Evolutionary conservation across 2,329 filamentous ascomycete genomes (phyloP).

Genomic region (Cladobotryum protrusum): DNA sequence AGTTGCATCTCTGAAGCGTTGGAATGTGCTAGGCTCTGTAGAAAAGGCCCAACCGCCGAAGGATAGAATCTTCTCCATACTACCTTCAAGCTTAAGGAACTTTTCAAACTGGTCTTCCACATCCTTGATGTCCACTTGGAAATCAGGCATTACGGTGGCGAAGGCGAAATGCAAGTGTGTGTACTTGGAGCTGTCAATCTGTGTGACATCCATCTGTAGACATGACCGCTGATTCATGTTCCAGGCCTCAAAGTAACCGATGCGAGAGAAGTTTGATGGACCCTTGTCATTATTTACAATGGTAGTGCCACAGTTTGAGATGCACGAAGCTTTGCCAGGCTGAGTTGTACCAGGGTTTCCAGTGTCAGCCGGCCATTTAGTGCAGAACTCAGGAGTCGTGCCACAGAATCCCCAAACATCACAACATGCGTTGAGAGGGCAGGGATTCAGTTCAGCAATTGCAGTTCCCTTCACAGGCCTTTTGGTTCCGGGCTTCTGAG

Average conservation of each 20-base stretch:
- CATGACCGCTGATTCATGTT: constrained; percentile 8
- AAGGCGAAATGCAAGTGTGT: constrained; percentile 23
- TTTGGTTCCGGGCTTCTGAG: constrained; percentile 23
- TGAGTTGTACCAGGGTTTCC: constrained; percentile 17
- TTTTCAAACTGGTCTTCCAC: constrained; percentile 21
- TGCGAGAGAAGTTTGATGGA: neutral
- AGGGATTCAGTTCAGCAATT: constrained; percentile 22
- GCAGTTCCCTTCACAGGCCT: constrained; percentile 17
- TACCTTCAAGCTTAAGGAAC: constrained; percentile 18
- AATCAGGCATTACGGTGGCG: constrained; percentile 16
- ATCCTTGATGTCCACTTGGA: constrained; percentile 17
- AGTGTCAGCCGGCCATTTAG: no score
- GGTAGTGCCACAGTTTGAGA: constrained; percentile 17
- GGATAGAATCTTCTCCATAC: constrained; percentile 21
- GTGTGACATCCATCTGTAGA: constrained; percentile 18
- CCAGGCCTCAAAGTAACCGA: neutral
- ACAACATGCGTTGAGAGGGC: constrained; percentile 25
- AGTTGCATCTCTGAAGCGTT: constrained; percentile 16
- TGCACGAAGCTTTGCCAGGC: constrained; percentile 15
- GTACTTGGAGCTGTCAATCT: constrained; percentile 13
- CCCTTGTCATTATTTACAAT: constrained; percentile 13
- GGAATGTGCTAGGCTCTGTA: constrained; percentile 8
- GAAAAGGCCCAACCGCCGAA: constrained; percentile 25
- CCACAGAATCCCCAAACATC: constrained; percentile 38
- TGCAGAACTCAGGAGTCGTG: constrained; percentile 34